Base-by-base conservation (phyloP, 495 filamentous ascomycete species). In the Penicillium psychrofluorescens region DNA sequence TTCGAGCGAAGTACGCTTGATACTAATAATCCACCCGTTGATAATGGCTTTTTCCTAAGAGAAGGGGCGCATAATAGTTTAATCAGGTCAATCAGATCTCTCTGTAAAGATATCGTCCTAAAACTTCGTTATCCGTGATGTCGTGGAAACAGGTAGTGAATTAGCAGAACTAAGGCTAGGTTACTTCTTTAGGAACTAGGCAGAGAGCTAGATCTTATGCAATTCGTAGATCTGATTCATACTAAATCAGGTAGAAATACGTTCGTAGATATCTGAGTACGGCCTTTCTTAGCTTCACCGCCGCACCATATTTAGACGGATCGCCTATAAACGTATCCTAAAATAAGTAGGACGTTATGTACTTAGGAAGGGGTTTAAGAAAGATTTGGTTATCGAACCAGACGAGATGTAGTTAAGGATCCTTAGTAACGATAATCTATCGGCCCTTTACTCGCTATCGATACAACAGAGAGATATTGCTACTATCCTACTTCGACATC, bases 391-490 rank as follows among this genome's bases (percentile, higher is more conserved):
- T 46, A 22, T 75, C 46, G 32, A 51, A 48, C 80, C 77, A 85
- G 11, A 81, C 62, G 0, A 82, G 66, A 43, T 85, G 80, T 8
- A 81, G 54, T 3, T 64, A 51, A 0, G 67, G 59, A 16, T 74
- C 41, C 40, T 85, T 78, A 4, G 63, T 65, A 7, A 70, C 30
- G 11, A 75, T 27, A 10, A 81, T 73, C 1, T 54, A 37, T 1
- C 77, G 74, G 10, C 63, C 62, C 28, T 58, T 57, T 2, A 74
- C 54, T 8, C 28, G 30, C 45, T 79, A 74, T 13, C 52, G 48
- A 40, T 72, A 59, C 7, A 79, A 58, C 2, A 68, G 33, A 8
- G 40, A 57, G 35, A 67, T 61, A 37, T 69, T 58, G 2, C 40
- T 42, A 27, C 48, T 43, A 9, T 41, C 35, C 12, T 51, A 49